A percentile compares a stretch with the other conserved stretches of the same genome.
Conservation (phyloP, 148 eudicot species). For the Gaultheria prostrata region DNA sequence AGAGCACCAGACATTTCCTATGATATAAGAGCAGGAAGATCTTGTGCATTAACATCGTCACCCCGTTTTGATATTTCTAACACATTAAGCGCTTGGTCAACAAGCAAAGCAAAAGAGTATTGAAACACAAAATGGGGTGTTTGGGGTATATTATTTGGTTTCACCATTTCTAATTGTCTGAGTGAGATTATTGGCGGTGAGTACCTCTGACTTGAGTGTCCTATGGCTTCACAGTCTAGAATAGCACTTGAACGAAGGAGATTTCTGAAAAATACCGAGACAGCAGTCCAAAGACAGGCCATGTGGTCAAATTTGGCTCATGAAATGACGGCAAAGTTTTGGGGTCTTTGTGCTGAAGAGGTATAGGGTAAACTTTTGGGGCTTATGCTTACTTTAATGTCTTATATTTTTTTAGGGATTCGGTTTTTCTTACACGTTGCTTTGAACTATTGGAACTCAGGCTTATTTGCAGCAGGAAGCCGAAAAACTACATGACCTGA, state of each 20-base stretch:
- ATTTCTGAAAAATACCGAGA: slow-evolving; percentile 83
- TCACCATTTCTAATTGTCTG: background rate
- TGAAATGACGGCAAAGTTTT: slow-evolving; percentile 99
- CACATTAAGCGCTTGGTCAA: background rate
- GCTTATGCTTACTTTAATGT: background rate
- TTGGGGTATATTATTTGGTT: background rate
- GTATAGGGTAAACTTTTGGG: slow-evolving; percentile 30
- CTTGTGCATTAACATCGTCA: background rate
- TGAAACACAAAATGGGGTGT: background rate
- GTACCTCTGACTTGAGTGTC: background rate
- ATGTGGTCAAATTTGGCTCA: slow-evolving; percentile 98
- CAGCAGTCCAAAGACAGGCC: slow-evolving; percentile 89
- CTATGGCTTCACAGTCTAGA: slow-evolving; percentile 60
- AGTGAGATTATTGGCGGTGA: background rate
- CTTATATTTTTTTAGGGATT: slow-evolving; percentile 7
- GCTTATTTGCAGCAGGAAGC: slow-evolving; percentile 98
- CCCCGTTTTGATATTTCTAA: background rate
- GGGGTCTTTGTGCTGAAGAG: slow-evolving; percentile 99
- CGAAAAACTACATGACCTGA: slow-evolving; percentile 86
- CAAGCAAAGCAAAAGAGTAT: background rate
- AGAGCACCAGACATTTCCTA: background rate
- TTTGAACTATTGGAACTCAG: slow-evolving; percentile 36
- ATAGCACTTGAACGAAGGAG: slow-evolving; percentile 91
- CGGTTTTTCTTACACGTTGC: background rate
- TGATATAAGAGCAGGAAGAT: background rate